Evolutionary conservation across 2,329 filamentous ascomycete genomes (phyloP), one percentile per base, ranked within the genome.

Genomic region (Aureobasidium sp.): DNA sequence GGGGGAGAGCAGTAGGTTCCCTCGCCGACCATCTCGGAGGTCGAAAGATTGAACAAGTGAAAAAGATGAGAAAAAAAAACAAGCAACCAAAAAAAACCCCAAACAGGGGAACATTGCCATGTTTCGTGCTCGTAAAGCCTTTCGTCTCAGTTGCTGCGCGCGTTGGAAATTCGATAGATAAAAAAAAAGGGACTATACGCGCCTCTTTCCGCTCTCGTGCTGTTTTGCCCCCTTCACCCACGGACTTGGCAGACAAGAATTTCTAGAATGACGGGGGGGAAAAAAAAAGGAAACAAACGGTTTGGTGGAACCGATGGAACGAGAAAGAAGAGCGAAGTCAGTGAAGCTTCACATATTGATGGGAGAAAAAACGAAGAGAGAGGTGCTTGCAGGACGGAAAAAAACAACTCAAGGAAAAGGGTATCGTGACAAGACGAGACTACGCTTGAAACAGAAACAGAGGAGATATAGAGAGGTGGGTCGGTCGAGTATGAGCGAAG

Each of bases 371-470:
- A 19, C n/a, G n/a, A 11, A 25, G 25, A 45, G 7, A 38, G 19
- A 25, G 29, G 31, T 50, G 47, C 47, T 50, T 17, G 47, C 29
- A 40, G 21, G 17, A 37, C 27, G n/a, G n/a, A 29, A 7, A 57
- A 58, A 31, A 40, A n/a, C 11, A 49, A 33, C 33, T 37, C 17
- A 1, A 29, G n/a, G 23, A 23, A n/a, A 35, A 21, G 57, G 55
- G 57, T 60, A 60, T 60, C 57, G 57, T 49, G 42, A 27, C 29
- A 33, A 58, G 45, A 49, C 57, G 25, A 60, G 46, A 53, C 57
- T 35, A 23, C 40, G 46, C 55, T 23, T 50, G 31, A 49, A 47
- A 42, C 53, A 50, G 25, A 53, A n/a, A 43, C 45, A 53, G 23
- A 43, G 35, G 31, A 37, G 17, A 37, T 17, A 21, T 25, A 21